A percentile compares a stretch with the other conserved stretches of the same genome.
phyloP scores from a whole-genome alignment of 495 filamentous ascomycete species.

The Penicillium cataractarum region DNA sequence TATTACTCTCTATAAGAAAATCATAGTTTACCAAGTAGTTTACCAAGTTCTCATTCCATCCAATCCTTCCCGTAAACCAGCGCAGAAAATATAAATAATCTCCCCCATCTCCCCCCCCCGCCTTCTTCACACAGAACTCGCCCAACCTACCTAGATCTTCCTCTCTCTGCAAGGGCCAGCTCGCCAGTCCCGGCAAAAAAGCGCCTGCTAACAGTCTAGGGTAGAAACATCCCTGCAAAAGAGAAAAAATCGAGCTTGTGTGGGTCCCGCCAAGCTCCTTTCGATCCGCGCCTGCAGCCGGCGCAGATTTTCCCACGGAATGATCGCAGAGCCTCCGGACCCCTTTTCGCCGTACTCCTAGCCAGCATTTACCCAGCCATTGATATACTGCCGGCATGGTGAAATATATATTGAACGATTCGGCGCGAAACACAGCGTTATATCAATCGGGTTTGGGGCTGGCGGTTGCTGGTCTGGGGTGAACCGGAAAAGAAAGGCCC shows the following conservation, averaged over 20 bases:
- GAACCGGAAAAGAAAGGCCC: conserved; percentile 19
- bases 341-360: neutral
- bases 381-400: neutral
- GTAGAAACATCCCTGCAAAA: neutral
- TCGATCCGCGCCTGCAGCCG: conserved; percentile 27
- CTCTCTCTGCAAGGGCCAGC: conserved; percentile 15
- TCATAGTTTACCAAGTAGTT: too few relatives aligned
- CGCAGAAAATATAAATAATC: neutral
- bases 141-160: neutral
- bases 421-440: neutral
- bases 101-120: neutral
- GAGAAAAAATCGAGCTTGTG: conserved; percentile 29
- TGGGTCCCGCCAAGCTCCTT: conserved; percentile 36
- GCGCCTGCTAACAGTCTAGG: conserved; percentile 18
- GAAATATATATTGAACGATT: neutral
- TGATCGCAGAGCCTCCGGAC: conserved; percentile 27
- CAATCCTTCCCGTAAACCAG: neutral
- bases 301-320: conserved; percentile 22
- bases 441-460: neutral
- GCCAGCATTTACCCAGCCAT: too few relatives aligned
- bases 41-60: neutral
- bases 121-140: too few relatives aligned
- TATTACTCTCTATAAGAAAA: neutral
- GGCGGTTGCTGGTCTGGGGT: conserved; percentile 22
- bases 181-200: conserved; percentile 21